Base-by-base conservation (phyloP, 1,284 basidiomycete genomes). In the Takashimella tepidaria region DNA sequence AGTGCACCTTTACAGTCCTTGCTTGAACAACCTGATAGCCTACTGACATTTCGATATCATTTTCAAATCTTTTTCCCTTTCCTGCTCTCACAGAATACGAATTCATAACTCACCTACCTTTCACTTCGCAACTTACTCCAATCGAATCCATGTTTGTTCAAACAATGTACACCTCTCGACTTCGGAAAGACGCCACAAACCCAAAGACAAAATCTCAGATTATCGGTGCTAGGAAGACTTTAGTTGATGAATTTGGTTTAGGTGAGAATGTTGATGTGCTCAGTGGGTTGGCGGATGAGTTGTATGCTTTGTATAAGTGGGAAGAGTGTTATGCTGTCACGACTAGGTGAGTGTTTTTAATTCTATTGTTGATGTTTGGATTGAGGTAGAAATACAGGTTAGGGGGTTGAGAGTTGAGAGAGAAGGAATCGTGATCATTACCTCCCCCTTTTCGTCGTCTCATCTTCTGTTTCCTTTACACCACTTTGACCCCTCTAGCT, bases 11-110 rank as follows among this genome's bases (percentile, higher is more conserved):
- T 16, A 25, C 20, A 16, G 8, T 49, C 50, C 42, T n/a, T n/a
- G n/a, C n/a, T n/a, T n/a, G n/a, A n/a, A n/a, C n/a, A n/a, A n/a
- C n/a, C n/a, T n/a, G 19, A 25, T 16, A 20, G 21, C 13, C 2
- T 3, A 20, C 13, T 5, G 1, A 4, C 4, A 12, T 11, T 1
- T 24, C n/a, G 26, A 41, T 51, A 45, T 42, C 37, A 27, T 47
- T 37, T 5, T 47, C n/a, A n/a, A n/a, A n/a, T n/a, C n/a, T n/a
- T n/a, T n/a, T n/a, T n/a, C n/a, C n/a, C n/a, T n/a, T n/a, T n/a
- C n/a, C n/a, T n/a, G n/a, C n/a, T n/a, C n/a, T n/a, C n/a, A n/a
- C 66, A 95, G 93, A 98, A 76, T 98, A 96, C 96, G 86, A 89
- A 55, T 95, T 98, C 62, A 83, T 98, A 1, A 87, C 92, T 72